Base-by-base conservation (phyloP, 2,329 filamentous ascomycete genomes). In the Aspergillus sp. region DNA sequence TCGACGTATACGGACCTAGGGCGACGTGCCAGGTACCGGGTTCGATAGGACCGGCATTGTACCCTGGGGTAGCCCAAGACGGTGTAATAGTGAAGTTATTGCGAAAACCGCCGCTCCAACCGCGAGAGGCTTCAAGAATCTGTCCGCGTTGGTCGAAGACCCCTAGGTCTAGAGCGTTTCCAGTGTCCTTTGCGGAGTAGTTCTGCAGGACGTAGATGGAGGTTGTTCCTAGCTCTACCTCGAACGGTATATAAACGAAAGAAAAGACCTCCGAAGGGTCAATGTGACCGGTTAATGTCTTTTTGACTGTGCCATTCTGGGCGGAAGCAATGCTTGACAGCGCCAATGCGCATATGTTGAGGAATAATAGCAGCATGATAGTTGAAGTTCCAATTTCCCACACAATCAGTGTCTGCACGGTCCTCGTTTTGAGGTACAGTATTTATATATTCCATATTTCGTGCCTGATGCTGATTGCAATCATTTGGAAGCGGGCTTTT, bases 231-330 rank as follows among this genome's bases (percentile, higher is more conserved):
- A 27, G 20, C 13, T 24, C 20, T 19, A 46, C 44, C 4, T 46
- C 44, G 13, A 46, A 46, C 5, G 44, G 44, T 3, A 22, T 64
- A 46, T 66, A 68, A 47, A 66, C 62, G 50, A 64, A 68, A 34
- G 59, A 60, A 42, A 64, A 58, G 37, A 66, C 56, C 42, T 66
- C 34, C 24, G 60, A 58, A 6, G 60, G 48, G 22, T 64, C 50
- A 22, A 47, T 54, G 13, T 54, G 52, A 1, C 51, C 51, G 2
- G 51, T 65, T 45, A 67, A 49, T 30, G 53, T 54, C 15, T 37
- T 44, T 57, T 57, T 60, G 52, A 61, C 54, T 17, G 58, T n/a
- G 5, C n/a, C 22, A 24, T 50, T 50, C 17, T 20, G n/a, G 27
- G 47, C 47, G 6, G 30, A 46, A 22, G 15, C 24, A 22, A 27